These are phyloP conservation scores for Danielia oregonensis DNA, from an alignment of 805 yeast species.

Conservation along the genomic window DNA sequence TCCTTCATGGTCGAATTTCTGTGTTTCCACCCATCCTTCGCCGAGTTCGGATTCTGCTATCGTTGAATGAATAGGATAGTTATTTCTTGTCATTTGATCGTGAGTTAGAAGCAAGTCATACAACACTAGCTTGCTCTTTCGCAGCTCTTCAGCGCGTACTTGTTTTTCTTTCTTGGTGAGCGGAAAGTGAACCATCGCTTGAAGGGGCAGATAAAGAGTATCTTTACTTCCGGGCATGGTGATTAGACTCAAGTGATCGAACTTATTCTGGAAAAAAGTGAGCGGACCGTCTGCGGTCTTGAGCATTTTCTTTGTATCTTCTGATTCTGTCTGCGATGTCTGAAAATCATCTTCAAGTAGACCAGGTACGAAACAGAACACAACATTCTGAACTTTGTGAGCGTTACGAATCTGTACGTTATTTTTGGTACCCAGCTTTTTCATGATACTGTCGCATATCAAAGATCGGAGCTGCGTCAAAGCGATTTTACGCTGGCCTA, in stretches of 20 bases:
- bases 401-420: not conserved
- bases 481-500: not conserved
- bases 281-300: conserved; percentile 16
- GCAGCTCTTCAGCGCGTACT: conserved; percentile 30
- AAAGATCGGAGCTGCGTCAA: conserved; percentile 1
- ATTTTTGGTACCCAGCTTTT: not conserved
- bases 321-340: too few relatives aligned
- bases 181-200: conserved; percentile 54
- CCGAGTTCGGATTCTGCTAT: conserved; percentile 7
- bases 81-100: conserved; percentile 45
- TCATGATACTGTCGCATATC: not conserved
- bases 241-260: conserved; percentile 39
- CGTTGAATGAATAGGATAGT: conserved; percentile 56
- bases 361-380: conserved; percentile 65
- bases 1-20: conserved; percentile 49
- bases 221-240: conserved; percentile 64
- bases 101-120: conserved; percentile 51
- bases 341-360: conserved; percentile 43
- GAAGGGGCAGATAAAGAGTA: conserved; percentile 49
- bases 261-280: conserved; percentile 34
- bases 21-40: conserved; percentile 54
- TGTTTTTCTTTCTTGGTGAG: conserved; percentile 54
- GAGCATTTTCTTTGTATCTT: conserved; percentile 3
- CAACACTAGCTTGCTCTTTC: conserved; percentile 37
- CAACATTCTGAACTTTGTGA: conserved; percentile 35